Evolutionary conservation across 2,329 filamentous ascomycete genomes (phyloP).

Genomic region (Pseudonectria buxi): DNA sequence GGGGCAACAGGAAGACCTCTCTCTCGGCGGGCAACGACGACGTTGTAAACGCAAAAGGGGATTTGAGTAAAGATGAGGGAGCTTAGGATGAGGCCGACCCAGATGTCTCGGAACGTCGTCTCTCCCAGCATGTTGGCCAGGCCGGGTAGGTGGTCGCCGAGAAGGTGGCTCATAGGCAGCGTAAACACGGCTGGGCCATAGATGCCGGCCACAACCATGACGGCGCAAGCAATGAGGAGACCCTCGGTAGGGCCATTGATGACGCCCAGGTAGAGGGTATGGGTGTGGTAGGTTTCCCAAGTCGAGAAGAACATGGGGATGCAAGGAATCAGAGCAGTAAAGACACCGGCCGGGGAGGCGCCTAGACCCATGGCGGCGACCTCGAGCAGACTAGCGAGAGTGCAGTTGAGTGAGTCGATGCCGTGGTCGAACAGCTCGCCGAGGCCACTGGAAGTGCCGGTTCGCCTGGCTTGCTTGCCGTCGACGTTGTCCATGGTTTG

Average conservation of each 20-base stretch:
- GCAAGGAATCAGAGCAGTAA: slow-evolving; percentile 85
- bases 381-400: slow-evolving; percentile 81
- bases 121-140: slow-evolving; percentile 57
- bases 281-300: slow-evolving; percentile 98
- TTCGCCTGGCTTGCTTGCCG: slow-evolving; percentile 92
- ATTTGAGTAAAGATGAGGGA: slow-evolving; percentile 69
- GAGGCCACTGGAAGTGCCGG: slow-evolving; percentile 87
- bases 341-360: slow-evolving; percentile 74
- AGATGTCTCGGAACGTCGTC: slow-evolving; percentile 77
- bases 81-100: slow-evolving; percentile 65
- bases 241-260: slow-evolving; percentile 98
- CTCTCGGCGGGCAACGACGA: slow-evolving; percentile 65
- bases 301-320: slow-evolving; percentile 99
- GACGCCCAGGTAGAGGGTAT: slow-evolving; percentile 91
- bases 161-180: slow-evolving; percentile 60
- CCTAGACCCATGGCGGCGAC: slow-evolving; percentile 91
- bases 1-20: slow-evolving; percentile 70
- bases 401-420: slow-evolving; percentile 97
- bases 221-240: slow-evolving; percentile 73
- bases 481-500: slow-evolving; percentile 99
- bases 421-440: slow-evolving; percentile 98
- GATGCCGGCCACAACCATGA: slow-evolving; percentile 83
- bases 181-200: slow-evolving; percentile 88
- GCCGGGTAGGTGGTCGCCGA: slow-evolving; percentile 49
- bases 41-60: slow-evolving; percentile 84